Conservation (phyloP, 1,284 basidiomycete species). For the Marasmius tenuissimus region DNA sequence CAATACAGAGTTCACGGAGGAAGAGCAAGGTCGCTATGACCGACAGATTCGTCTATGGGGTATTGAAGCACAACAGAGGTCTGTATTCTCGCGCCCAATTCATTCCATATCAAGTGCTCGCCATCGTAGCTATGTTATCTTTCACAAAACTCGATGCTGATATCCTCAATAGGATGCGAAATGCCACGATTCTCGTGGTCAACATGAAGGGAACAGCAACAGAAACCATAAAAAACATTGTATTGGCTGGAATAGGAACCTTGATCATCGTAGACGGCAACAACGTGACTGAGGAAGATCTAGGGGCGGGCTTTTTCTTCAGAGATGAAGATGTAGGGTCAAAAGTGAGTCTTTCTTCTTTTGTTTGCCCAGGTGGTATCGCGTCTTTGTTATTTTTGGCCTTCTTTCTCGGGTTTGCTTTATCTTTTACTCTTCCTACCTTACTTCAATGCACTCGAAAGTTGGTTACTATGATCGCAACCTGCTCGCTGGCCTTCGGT, state of each 20-base stretch:
- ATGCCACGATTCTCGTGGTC: conserved; percentile 87
- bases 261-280: conserved; percentile 67
- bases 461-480: too few species aligned
- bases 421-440: too few species aligned
- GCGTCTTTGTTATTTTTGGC: background rate
- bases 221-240: conserved; percentile 96
- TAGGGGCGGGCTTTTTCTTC: conserved; percentile 93
- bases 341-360: conserved; percentile 54
- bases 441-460: too few species aligned
- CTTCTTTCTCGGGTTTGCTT: too few species aligned
- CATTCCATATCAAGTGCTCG: conserved; percentile 7
- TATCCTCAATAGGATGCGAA: conserved; percentile 75
- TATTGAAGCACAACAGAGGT: conserved; percentile 95
- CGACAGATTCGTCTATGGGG: conserved; percentile 98
- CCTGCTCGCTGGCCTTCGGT: too few species aligned
- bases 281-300: conserved; percentile 72
- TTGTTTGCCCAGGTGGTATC: conserved; percentile 9
- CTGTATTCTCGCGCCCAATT: conserved; percentile 22
- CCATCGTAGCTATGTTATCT: conserved; percentile 13
- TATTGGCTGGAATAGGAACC: conserved; percentile 75
- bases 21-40: conserved; percentile 77
- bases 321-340: conserved; percentile 89
- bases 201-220: conserved; percentile 85
- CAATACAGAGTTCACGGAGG: conserved; percentile 39
- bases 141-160: conserved; percentile 14